Base-by-base conservation (phyloP, 2,329 filamentous ascomycete genomes). In the Arthrobotrys pseudoclavata region DNA sequence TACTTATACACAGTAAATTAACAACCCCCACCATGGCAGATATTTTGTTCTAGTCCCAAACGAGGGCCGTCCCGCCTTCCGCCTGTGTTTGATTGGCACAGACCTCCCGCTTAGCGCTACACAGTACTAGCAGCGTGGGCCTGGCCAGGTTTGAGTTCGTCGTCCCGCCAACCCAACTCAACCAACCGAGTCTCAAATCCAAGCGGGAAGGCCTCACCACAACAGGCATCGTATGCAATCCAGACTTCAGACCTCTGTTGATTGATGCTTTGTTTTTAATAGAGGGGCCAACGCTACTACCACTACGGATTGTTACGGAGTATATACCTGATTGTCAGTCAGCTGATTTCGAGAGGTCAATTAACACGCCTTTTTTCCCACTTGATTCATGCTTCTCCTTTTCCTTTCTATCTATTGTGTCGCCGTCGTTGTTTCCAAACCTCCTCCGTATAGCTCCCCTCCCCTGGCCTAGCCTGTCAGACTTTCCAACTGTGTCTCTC, bases 311-410 rank as follows among this genome's bases (percentile, higher is more conserved):
- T 34, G 7, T 9, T 34, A 34, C 31, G 31, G 31, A 34, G 31
- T 9, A 9, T 9, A 34, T 34, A 18, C 42, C 42, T 10, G 4
- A 37, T 22, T 42, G 45, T 76, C 71, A 76, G 45, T 76, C 71
- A 76, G 64, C 57, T 76, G 71, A 76, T 47, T 47, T 60, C 64
- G 66, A 66, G 71, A 66, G 29, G n/a, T 52, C 71, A 76, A 69
- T 76, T 76, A 66, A 76, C 71, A 69, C 71, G 66, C 45, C 24
- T 31, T 10, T 53, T 18, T 45, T 20, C 15, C 15, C 42, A 12
- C 42, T 20, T 48, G 34, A 3, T 52, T 34, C 31, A 1, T 57
- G 47, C 10, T 48, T 57, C 37, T 40, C 37, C 61, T 66, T 37
- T 37, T 29, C 37, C 42, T 20, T 45, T 20, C n/a, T 24, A 31